Evolutionary conservation across 345 rosid species (phyloP).

Genomic region (Lenwebbia sp.): DNA sequence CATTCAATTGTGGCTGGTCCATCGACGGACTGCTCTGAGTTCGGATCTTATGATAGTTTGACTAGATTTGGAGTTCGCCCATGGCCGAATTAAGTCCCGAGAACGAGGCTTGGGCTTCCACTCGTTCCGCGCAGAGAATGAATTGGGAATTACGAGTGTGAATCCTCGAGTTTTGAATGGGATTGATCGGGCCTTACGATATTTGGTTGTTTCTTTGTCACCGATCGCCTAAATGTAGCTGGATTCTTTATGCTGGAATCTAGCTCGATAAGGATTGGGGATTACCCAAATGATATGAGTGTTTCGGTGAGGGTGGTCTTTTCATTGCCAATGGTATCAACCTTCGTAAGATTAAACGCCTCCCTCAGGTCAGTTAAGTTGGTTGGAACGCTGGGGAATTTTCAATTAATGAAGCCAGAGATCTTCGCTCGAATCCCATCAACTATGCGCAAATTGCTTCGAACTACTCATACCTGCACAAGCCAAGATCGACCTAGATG

Average conservation of each 20-base stretch:
- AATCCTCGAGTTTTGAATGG: not conserved
- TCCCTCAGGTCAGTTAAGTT: not conserved
- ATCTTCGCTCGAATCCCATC: not conserved
- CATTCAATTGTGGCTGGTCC: not conserved
- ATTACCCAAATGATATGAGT: not conserved
- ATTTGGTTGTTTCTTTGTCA: not conserved
- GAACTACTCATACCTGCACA: not conserved
- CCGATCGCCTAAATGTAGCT: fast-evolving
- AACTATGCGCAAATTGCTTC: not conserved
- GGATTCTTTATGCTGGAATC: not conserved
- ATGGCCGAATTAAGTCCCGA: not conserved
- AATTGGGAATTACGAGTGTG: not conserved
- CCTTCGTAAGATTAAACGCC: not conserved
- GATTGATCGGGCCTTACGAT: not conserved
- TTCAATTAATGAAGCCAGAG: not conserved
- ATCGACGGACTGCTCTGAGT: not conserved
- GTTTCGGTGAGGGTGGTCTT: not conserved
- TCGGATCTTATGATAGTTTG: not conserved
- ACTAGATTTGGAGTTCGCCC: not conserved
- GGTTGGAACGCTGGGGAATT: not conserved
- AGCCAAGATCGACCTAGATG: not conserved
- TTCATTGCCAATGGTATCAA: not conserved
- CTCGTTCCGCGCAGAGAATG: not conserved
- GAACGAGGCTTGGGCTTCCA: not conserved
- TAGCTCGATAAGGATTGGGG: not conserved